Evolutionary conservation across 2,329 filamentous ascomycete genomes (phyloP).

Genomic region (Esteya vermicola): DNA sequence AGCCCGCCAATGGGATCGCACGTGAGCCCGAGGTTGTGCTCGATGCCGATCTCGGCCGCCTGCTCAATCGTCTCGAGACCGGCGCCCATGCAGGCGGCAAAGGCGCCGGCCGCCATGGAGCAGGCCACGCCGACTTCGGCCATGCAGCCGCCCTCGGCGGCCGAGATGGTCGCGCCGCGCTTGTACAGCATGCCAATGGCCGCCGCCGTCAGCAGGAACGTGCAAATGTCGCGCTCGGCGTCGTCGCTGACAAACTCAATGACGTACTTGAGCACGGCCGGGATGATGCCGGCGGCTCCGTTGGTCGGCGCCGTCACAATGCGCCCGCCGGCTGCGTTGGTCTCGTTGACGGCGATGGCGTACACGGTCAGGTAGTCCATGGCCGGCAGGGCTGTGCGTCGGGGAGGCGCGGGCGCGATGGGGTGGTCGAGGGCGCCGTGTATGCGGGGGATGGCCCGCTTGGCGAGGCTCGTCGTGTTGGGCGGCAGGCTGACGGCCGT

Average conservation of each 20-base stretch:
- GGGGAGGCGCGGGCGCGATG: slow-evolving; percentile 27
- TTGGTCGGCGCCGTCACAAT: slow-evolving; percentile 38
- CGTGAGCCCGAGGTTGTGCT: slow-evolving; percentile 35
- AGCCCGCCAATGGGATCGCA: slow-evolving; percentile 36
- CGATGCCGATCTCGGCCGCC: slow-evolving; percentile 36
- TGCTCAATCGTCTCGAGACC: slow-evolving; percentile 34
- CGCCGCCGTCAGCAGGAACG: slow-evolving; percentile 32
- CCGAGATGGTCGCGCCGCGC: slow-evolving; percentile 35
- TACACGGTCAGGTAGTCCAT: slow-evolving; percentile 37
- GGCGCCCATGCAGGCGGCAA: slow-evolving; percentile 37
- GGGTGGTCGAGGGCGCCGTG: slow-evolving; percentile 31
- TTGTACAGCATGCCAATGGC: slow-evolving; percentile 40
- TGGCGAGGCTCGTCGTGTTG: slow-evolving; percentile 6
- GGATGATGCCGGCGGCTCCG: slow-evolving; percentile 35
- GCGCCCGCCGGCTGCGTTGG: slow-evolving; percentile 34
- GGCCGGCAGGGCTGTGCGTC: slow-evolving; percentile 31
- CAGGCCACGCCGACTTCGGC: slow-evolving; percentile 38
- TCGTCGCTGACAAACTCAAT: slow-evolving; percentile 36
- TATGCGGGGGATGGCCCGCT: slow-evolving; percentile 23
- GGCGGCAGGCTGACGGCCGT: too few relatives aligned
- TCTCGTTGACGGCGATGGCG: slow-evolving; percentile 37
- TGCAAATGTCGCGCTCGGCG: slow-evolving; percentile 31
- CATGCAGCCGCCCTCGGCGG: slow-evolving; percentile 37
- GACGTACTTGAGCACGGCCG: slow-evolving; percentile 34
- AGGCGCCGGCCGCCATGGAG: slow-evolving; percentile 35